Conservation (phyloP, 2,329 filamentous ascomycete species). For the Venturia effusa region DNA sequence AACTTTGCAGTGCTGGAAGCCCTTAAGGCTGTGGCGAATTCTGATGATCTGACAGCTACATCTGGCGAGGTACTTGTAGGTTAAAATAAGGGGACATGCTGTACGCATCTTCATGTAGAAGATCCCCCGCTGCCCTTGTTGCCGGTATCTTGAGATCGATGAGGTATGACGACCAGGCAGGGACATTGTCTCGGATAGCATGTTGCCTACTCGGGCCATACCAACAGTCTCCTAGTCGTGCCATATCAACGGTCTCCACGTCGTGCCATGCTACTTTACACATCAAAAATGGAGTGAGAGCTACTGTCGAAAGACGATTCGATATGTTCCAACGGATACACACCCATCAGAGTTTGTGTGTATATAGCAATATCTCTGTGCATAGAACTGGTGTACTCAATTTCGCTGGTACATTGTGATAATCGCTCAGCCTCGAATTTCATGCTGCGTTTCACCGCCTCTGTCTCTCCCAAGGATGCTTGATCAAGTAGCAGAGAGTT, state of each 20-base stretch:
- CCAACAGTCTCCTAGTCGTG: too few species aligned
- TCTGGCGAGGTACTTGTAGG: not conserved
- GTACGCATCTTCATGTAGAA: not conserved
- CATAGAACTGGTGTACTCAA: not conserved
- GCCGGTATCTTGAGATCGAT: too few species aligned
- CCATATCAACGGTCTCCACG: too few species aligned
- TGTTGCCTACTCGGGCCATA: too few species aligned
- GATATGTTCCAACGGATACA: too few species aligned
- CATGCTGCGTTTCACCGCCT: not conserved
- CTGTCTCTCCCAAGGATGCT: not conserved
- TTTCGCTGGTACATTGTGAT: not conserved
- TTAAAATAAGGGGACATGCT: not conserved
- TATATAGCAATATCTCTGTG: not conserved
- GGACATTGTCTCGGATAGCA: too few species aligned
- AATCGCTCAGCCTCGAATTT: not conserved
- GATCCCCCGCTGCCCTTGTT: not conserved
- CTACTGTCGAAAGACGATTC: too few species aligned
- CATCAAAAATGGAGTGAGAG: too few species aligned
- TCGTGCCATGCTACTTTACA: too few species aligned
- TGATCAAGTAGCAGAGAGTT: not conserved
- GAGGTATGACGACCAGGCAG: too few species aligned
- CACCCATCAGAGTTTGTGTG: not conserved
- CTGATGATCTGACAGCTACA: constrained; percentile 14
- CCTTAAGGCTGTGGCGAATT: too few species aligned
- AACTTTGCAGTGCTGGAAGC: constrained; percentile 25